Conservation (phyloP, 2,329 filamentous ascomycete genomes). For the Cercospora sp. region DNA sequence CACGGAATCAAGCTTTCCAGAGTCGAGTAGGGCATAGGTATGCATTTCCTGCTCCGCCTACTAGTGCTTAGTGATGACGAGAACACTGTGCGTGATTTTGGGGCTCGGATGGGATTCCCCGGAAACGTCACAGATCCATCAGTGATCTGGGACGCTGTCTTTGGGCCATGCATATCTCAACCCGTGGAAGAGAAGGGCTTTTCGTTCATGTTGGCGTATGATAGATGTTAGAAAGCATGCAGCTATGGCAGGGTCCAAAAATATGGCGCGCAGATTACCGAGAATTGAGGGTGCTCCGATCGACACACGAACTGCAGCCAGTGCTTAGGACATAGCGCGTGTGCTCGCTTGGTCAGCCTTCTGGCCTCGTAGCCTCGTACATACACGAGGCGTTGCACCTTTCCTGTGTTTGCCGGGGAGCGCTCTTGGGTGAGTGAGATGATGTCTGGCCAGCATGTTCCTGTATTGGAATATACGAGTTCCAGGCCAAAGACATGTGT, state of each 20-base stretch:
- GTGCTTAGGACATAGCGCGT: neutral
- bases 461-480: neutral
- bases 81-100: neutral
- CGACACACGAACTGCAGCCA: neutral
- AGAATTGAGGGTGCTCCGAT: neutral
- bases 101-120: neutral
- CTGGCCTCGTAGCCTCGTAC: neutral
- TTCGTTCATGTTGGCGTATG: neutral
- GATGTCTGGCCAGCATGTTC: neutral
- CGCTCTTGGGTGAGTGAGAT: neutral
- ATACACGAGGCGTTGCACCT: neutral
- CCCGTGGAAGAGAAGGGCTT: neutral
- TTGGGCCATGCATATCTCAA: neutral
- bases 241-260: neutral
- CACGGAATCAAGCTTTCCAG: neutral
- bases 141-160: neutral
- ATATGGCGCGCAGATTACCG: neutral
- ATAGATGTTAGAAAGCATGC: neutral
- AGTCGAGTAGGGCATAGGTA: neutral
- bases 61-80: neutral
- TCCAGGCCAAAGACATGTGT: neutral
- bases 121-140: neutral
- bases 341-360: neutral
- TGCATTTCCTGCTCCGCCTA: neutral
- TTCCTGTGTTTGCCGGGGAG: neutral